phyloP scores from a whole-genome alignment of 2,329 filamentous ascomycete species.

The Aspergillus caelatus region DNA sequence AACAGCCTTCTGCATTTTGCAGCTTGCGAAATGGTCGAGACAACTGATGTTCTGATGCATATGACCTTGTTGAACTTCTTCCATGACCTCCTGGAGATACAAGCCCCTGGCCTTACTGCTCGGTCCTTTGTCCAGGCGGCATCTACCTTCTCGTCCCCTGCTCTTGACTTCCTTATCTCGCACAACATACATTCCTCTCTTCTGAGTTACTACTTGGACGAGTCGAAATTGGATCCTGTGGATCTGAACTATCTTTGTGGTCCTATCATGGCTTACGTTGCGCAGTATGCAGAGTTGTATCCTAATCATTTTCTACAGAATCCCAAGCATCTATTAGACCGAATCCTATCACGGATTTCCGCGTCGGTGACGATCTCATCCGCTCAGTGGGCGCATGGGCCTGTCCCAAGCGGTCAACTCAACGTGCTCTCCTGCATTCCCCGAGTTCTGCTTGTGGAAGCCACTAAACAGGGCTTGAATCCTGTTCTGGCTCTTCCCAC shows the following conservation, averaged over 20 bases:
- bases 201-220: slow-evolving; percentile 56
- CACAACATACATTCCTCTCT: slow-evolving; percentile 55
- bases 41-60: slow-evolving; percentile 62
- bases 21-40: slow-evolving; percentile 59
- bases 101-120: slow-evolving; percentile 38
- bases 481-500: slow-evolving; percentile 56
- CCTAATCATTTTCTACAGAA: slow-evolving; percentile 57
- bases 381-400: slow-evolving; percentile 55
- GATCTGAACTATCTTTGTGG: slow-evolving; percentile 58
- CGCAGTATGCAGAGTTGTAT: slow-evolving; percentile 58
- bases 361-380: slow-evolving; percentile 49
- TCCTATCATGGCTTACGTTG: slow-evolving; percentile 60
- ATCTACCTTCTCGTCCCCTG: slow-evolving; percentile 43
- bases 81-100: slow-evolving; percentile 54
- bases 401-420: slow-evolving; percentile 59
- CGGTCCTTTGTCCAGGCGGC: slow-evolving; percentile 34
- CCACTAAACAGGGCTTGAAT: slow-evolving; percentile 39
- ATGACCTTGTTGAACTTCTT: slow-evolving; percentile 62
- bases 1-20: slow-evolving; percentile 58
- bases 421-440: slow-evolving; percentile 62
- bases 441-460: slow-evolving; percentile 54
- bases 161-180: slow-evolving; percentile 56
- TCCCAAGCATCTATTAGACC: slow-evolving; percentile 42
- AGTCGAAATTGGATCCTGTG: slow-evolving; percentile 51
- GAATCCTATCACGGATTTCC: slow-evolving; percentile 52